A percentile compares a stretch with the other conserved stretches of the same genome.
These are phyloP conservation scores for Colletotrichum echinochloae DNA, from an alignment of 2,329 filamentous ascomycete species.

Conservation along the genomic window DNA sequence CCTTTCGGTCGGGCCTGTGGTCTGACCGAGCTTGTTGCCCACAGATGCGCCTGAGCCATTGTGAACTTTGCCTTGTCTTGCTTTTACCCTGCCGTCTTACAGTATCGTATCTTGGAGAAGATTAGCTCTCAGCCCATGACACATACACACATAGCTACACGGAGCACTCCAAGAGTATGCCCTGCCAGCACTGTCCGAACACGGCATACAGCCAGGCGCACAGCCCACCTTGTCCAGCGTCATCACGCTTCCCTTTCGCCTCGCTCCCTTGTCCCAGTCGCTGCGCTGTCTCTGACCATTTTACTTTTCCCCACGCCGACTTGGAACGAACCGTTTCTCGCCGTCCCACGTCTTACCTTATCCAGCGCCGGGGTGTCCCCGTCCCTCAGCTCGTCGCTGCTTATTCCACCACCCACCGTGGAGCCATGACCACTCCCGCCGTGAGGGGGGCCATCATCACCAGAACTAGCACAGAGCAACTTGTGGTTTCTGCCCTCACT, in stretches of 20 bases:
- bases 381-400: constrained; percentile 15
- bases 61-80: constrained; percentile 16
- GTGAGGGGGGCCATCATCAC: constrained; percentile 6
- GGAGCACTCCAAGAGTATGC: background rate
- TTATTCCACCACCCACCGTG: constrained; percentile 23
- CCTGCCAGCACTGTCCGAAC: background rate
- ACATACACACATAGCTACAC: background rate
- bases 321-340: constrained; percentile 40
- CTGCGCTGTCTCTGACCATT: constrained; percentile 25
- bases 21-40: constrained; percentile 28
- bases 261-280: constrained; percentile 27
- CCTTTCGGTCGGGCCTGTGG: constrained; percentile 15
- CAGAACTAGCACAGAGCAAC: constrained; percentile 26
- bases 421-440: constrained; percentile 6
- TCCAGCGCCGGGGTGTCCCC: constrained; percentile 21
- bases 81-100: constrained; percentile 14
- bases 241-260: constrained; percentile 14
- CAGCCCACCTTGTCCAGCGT: constrained; percentile 21
- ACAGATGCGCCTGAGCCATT: constrained; percentile 35
- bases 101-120: constrained; percentile 3
- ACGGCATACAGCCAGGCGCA: constrained; percentile 5
- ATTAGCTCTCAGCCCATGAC: background rate
- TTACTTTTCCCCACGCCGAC: constrained; percentile 36
- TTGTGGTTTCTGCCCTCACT: constrained; percentile 1
- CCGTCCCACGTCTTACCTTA: constrained; percentile 40